Base-by-base conservation (phyloP, 495 filamentous ascomycete genomes). In the Bathelium albidoporum region DNA sequence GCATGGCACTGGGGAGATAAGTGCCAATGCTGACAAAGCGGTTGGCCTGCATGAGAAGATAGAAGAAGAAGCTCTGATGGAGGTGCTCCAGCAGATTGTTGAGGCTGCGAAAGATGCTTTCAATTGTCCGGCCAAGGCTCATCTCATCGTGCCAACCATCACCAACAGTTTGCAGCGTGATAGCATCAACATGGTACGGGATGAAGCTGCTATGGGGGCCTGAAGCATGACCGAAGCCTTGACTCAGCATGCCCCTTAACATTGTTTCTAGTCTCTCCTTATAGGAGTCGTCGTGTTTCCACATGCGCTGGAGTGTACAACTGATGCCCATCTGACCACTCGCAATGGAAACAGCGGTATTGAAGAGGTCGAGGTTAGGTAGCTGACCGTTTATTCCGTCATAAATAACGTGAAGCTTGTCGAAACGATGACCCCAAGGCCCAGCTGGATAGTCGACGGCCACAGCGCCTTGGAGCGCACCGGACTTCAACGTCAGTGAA, bases 31-130 rank as follows among this genome's bases (percentile, higher is more conserved):
- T 97, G 61, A 97, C 95, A 73, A 97, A 98, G 9, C 91, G 84
- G 60, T 94, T 87, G 20, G 85, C 80, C 61, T 90, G 86, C 83
- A 98, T 91, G 20, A 98, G 83, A 28, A 98, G 77, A 73, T 98
- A 98, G 77, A 98, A 97, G 81, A 98, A 98, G 81, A 97, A 98
- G 71, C 90, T 96, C 78, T 98, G 94, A 71, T 98, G 94, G 65
- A 98, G 83, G 73, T 97, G 91, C 75, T 98, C 94, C 18, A 98
- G 81, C 60, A 98, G 75, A 71, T 98, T 98, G 76, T 98, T 98
- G 73, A 98, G 76, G 69, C 89, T 95, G 62, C 94, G 81, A 70
- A 92, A 95, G 10, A 92, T 79, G 71, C 90, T 88, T 75, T 98
- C 94, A 1, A 97, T 80, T 0, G 91, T 88, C 36, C 93, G 81